Base-by-base conservation (phyloP, 805 yeast genomes). In the Candida sphagnicola region DNA sequence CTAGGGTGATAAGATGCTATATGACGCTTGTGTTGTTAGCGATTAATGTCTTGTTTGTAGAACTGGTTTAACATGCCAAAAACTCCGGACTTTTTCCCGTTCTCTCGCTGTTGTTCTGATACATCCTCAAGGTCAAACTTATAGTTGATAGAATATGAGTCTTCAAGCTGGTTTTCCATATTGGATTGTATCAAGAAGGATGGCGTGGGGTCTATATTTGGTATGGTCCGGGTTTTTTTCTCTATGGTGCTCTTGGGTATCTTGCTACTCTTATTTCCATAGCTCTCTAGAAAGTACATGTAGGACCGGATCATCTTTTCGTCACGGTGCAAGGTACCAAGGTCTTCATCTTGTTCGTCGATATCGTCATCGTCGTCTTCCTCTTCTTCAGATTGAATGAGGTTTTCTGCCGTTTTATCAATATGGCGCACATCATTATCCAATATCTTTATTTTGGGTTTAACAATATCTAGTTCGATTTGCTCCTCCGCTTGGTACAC, bases 271-370 rank as follows among this genome's bases (percentile, higher is more conserved):
- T 24, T 17, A 8, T 34, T 19, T 24, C 54, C 90, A 59, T 89
- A 89, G 49, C 89, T 86, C 52, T 89, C 95, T 50, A 89, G 64
- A 56, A 90, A 90, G 57, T 88, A 82, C 63, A 90, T 67, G 57
- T 88, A 90, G 1, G 96, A 87, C 50, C 87, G 87, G 62, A 87
- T 78, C 96, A 91, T 90, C 56, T 91, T 90, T 45, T 82, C 89
- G 51, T 89, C 93, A 40, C 77, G 78, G 30, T 56, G 35, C 19
- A 35, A 30, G 23, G n/a, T 33, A 12, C 12, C 17, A 6, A 33
- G 12, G n/a, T 23, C 35, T 14, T 33, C 35, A 5, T 34, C 33
- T 11, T 38, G 28, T 15, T 42, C 44, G 18, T 32, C 42, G 13
- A 39, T 44, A 30, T 44, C 43, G n/a, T 41, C 41, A 21, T 34